Conservation (phyloP, 371 early-diverging fungal species). For the Saksenaea oblongispora region DNA sequence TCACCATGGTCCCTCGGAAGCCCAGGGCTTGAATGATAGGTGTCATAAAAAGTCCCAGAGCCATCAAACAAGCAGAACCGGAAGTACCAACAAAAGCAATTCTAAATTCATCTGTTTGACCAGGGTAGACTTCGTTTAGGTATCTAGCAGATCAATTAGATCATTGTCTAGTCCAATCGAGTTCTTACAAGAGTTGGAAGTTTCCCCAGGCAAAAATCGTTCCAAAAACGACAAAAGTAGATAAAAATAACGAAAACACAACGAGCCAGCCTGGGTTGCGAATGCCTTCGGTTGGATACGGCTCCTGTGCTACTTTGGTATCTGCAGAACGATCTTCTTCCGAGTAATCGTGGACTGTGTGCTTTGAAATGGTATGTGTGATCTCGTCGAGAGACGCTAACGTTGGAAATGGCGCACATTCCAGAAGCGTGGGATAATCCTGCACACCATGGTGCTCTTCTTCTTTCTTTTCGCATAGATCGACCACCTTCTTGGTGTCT, state of each 20-base stretch:
- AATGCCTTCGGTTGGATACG: slow-evolving; percentile 34
- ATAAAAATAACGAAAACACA: slow-evolving; percentile 55
- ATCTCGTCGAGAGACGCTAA: slow-evolving; percentile 37
- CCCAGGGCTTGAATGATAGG: slow-evolving; percentile 62
- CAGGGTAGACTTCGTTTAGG: slow-evolving; percentile 33
- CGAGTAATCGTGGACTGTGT: not conserved
- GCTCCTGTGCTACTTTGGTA: slow-evolving; percentile 6
- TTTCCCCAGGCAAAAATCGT: slow-evolving; percentile 60
- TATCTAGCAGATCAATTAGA: slow-evolving; percentile 15
- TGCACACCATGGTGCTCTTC: slow-evolving; percentile 1
- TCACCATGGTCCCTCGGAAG: slow-evolving; percentile 55
- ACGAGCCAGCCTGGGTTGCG: slow-evolving; percentile 49
- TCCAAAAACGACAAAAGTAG: slow-evolving; percentile 60
- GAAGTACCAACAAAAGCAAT: slow-evolving; percentile 62
- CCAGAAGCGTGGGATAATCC: slow-evolving; percentile 32
- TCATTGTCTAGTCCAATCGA: not conserved
- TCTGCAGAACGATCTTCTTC: not conserved
- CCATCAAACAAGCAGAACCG: slow-evolving; percentile 43
- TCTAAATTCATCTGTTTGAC: slow-evolving; percentile 28
- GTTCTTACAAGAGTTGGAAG: slow-evolving; percentile 46
- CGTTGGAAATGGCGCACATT: slow-evolving; percentile 40
- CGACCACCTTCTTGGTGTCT: not conserved
- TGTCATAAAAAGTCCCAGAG: slow-evolving; percentile 60
- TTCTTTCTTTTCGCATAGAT: slow-evolving; percentile 2
- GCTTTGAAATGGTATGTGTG: slow-evolving; percentile 29